A percentile compares a stretch with the other conserved stretches of the same genome.
Evolutionary conservation across 352 stramenopile genomes (phyloP).

Genomic region (Phytophthora constricta): DNA sequence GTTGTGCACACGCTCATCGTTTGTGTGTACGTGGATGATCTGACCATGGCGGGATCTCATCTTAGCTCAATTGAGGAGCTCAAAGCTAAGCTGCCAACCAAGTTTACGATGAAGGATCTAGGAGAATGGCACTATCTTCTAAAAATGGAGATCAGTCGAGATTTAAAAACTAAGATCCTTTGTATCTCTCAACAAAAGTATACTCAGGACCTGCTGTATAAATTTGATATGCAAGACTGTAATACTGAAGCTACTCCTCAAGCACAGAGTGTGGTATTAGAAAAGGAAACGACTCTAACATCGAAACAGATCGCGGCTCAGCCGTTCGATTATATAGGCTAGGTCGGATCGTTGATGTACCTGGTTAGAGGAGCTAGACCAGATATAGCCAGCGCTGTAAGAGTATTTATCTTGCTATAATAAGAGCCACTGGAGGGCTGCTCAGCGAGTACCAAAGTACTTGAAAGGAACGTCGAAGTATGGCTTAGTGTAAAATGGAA

Average conservation of each 20-base stretch:
- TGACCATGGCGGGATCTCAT: not conserved
- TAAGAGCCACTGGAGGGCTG: not conserved
- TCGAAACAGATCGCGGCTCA: not conserved
- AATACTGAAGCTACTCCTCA: not conserved
- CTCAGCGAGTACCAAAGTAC: slow-evolving; percentile 3
- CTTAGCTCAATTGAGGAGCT: not conserved
- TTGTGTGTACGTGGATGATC: slow-evolving; percentile 12
- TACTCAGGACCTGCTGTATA: not conserved
- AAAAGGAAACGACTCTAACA: not conserved
- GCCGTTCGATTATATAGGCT: not conserved
- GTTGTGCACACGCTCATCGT: not conserved
- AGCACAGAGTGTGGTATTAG: not conserved
- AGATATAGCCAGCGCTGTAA: not conserved
- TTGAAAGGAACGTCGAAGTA: slow-evolving; percentile 3
- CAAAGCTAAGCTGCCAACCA: not conserved
- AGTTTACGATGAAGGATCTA: not conserved
- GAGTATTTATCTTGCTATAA: slow-evolving; percentile 5
- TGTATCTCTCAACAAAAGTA: not conserved
- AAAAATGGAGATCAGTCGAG: not conserved
- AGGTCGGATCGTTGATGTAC: not conserved
- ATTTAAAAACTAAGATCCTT: not conserved
- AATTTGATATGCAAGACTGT: not conserved
- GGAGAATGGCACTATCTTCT: not conserved
- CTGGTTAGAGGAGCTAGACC: not conserved
- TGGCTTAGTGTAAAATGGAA: not conserved